Percentiles rank a stretch among this genome's conserved stretches.
These are phyloP conservation scores for Rosa rugosa DNA, from an alignment of 306 rosid species.

Conservation along the genomic window DNA sequence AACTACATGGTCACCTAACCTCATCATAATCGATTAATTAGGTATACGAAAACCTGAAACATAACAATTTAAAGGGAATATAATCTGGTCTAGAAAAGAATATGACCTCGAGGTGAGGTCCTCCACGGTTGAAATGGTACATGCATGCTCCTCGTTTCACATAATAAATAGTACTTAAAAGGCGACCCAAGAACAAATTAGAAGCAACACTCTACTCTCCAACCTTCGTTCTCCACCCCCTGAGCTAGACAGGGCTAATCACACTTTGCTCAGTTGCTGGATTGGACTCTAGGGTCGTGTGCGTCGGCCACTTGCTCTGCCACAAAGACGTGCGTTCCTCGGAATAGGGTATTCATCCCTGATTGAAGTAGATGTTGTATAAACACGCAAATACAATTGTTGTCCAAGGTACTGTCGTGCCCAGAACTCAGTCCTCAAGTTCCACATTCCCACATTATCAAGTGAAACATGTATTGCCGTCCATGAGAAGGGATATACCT, in stretches of 20 bases:
- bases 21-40: constrained; percentile 13
- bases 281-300: constrained; percentile 64
- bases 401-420: constrained; percentile 92
- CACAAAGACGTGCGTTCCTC: constrained; percentile 87
- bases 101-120: constrained; percentile 95
- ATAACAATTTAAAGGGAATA: constrained; percentile 30
- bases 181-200: constrained; percentile 31
- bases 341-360: constrained; percentile 94
- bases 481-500: constrained; percentile 98
- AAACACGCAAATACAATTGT: constrained; percentile 85
- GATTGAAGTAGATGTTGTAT: constrained; percentile 65
- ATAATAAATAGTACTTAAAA: constrained; percentile 22
- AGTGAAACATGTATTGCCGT: constrained; percentile 81
- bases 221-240: constrained; percentile 15
- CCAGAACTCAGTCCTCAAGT: constrained; percentile 93
- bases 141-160: constrained; percentile 22
- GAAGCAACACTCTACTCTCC: constrained; percentile 21
- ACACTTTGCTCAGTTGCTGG: constrained; percentile 9
- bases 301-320: constrained; percentile 76
- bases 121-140: constrained; percentile 24
- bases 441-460: constrained; percentile 99
- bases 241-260: constrained; percentile 38
- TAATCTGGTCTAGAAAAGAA: constrained; percentile 55
- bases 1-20: constrained; percentile 29
- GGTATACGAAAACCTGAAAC: constrained; percentile 24